These are phyloP conservation scores for Erodium chrysanthum DNA, from an alignment of 441 rosid species.

Conservation along the genomic window DNA sequence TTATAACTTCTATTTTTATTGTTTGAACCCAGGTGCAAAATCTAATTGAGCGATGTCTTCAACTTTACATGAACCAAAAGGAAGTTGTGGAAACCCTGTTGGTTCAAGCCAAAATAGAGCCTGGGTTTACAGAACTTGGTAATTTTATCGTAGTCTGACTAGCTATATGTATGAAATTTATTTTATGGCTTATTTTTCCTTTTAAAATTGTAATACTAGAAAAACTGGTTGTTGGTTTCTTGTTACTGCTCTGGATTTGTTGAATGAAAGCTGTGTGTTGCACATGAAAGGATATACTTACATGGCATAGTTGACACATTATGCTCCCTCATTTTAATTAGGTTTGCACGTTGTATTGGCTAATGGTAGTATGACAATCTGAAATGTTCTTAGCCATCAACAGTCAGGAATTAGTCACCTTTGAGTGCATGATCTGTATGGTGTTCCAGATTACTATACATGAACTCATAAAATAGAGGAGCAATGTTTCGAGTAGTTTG, in stretches of 20 bases:
- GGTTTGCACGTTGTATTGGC: neutral
- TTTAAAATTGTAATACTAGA: neutral
- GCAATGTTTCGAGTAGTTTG: neutral
- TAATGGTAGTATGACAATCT: neutral
- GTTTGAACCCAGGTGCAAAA: conserved; percentile 72
- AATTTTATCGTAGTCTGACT: conserved; percentile 18
- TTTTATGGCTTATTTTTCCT: neutral
- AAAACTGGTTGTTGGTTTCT: neutral
- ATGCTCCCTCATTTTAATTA: neutral
- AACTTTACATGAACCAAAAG: conserved; percentile 82
- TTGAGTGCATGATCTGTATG: neutral
- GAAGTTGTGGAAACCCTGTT: conserved; percentile 82
- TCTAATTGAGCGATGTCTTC: conserved; percentile 92
- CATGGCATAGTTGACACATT: neutral
- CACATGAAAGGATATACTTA: neutral
- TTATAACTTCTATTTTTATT: neutral
- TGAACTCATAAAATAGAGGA: neutral
- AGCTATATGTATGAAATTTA: neutral
- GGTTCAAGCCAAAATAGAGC: conserved; percentile 88
- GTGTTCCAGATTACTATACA: neutral
- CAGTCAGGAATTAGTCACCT: neutral
- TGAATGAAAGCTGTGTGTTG: neutral
- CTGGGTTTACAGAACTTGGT: conserved; percentile 97
- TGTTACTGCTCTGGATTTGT: neutral
- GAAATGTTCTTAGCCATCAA: neutral